Evolutionary conservation across 139 green algal genomes (phyloP).

Genomic region (Chlamydomonas incerta): DNA sequence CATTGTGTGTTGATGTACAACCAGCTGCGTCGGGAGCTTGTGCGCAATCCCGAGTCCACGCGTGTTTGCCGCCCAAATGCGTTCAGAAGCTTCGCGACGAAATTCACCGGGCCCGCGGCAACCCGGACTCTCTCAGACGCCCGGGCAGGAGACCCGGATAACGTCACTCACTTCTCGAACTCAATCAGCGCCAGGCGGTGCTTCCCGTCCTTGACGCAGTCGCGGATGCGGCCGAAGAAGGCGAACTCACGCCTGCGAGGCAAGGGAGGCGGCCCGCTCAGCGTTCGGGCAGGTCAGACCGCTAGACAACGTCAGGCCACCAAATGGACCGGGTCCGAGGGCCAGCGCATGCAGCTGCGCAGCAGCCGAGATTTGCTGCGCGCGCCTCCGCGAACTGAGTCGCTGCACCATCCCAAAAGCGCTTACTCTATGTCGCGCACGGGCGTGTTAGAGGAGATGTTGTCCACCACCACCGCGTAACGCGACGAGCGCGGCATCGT

Average conservation of each 20-base stretch:
- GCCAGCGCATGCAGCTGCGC: neutral
- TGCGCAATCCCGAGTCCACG: too few relatives aligned
- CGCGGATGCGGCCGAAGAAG: slow-evolving; percentile 56
- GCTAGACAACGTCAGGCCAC: too few relatives aligned
- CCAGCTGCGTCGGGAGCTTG: too few relatives aligned
- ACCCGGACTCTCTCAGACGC: too few relatives aligned
- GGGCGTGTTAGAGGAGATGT: slow-evolving; percentile 43
- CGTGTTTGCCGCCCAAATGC: too few relatives aligned
- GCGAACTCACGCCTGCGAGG: slow-evolving; percentile 55
- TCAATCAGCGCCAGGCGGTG: slow-evolving; percentile 66
- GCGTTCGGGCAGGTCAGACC: too few relatives aligned
- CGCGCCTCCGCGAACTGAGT: neutral
- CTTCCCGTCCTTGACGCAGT: slow-evolving; percentile 62
- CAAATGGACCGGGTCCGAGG: neutral
- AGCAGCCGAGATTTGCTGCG: neutral
- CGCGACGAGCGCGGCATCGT: slow-evolving; percentile 35
- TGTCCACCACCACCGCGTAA: slow-evolving; percentile 59
- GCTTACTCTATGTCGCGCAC: slow-evolving; percentile 39
- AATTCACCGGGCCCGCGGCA: too few relatives aligned
- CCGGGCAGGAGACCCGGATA: too few relatives aligned
- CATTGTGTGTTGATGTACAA: too few relatives aligned
- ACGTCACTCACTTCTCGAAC: slow-evolving; percentile 67
- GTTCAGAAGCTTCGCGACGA: neutral
- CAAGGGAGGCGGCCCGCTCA: too few relatives aligned
- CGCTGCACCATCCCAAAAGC: too few relatives aligned